Base-by-base conservation (phyloP, 305 asterid genomes). In the Fraxinus velutina region DNA sequence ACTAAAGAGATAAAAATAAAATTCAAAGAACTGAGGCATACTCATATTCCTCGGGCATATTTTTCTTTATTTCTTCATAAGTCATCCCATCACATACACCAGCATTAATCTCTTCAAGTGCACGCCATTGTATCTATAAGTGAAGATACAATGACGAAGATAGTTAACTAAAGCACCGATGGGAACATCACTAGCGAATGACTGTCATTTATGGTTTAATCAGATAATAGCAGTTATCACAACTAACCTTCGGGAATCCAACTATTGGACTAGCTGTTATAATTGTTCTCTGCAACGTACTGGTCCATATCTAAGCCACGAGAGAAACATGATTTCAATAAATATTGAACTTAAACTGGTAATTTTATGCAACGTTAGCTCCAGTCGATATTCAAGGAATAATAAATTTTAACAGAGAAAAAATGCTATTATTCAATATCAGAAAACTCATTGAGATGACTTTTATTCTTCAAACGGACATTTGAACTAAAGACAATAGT, bases 81-180 rank as follows among this genome's bases (percentile, higher is more conserved):
- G 97, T 90, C 99, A 96, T 93, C 81, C 99, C 99, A 75, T 96
- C 99, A 75, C 98, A 96, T 13, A 91, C 97, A 74, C 98, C 99
- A 6, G 97, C 88, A 90, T 96, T 94, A 83, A 96, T 96, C 87
- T 96, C 99, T 83, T 96, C 99, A 86, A 96, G 97, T 68, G 98
- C 99, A 75, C 98, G 98, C 99, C 98, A 96, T 90, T 96, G 99
- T 86, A 96, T 93, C 99, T 93, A 84, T 83, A 84, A 68, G 80
- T 75, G 74, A 62, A 81, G 74, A 73, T 30, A 73, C 17, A 4
- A 55, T 50, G 47, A 82, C 17, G 42, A 83, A 29, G 17, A 75
- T 50, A 76, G 80, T 34, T 30, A 80, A 78, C 76, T 78, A 19
- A 19, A 79, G 76, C 57, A 64, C 42, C 33, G 79, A 39, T 60